A percentile compares a stretch with the other conserved stretches of the same genome.
These are phyloP conservation scores for Kwoniella sp. DNA, from an alignment of 768 basidiomycete species.

Conservation along the genomic window DNA sequence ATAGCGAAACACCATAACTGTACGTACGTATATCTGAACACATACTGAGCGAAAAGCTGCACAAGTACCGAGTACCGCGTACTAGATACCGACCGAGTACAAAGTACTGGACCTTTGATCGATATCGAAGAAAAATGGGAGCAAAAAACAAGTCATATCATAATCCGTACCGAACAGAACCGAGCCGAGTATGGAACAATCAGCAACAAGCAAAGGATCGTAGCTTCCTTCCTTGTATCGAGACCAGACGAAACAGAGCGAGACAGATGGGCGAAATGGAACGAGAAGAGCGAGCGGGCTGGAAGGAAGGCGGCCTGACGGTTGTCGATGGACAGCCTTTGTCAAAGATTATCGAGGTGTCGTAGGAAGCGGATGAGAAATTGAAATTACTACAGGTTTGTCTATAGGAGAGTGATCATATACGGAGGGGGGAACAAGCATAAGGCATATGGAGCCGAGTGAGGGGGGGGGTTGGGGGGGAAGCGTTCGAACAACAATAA, in stretches of 20 bases:
- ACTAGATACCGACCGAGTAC: too few species aligned
- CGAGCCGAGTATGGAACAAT: neutral
- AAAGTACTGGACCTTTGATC: too few species aligned
- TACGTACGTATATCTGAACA: too few species aligned
- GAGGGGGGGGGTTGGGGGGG: neutral
- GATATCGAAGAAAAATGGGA: neutral
- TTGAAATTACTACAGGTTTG: neutral
- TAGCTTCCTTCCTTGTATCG: too few species aligned
- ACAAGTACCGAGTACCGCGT: too few species aligned
- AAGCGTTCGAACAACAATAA: neutral
- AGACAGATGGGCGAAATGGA: too few species aligned
- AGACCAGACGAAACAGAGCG: too few species aligned
- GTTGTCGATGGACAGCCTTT: too few species aligned
- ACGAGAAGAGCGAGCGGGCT: too few species aligned
- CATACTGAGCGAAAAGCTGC: too few species aligned
- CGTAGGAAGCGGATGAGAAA: neutral
- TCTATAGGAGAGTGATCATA: neutral
- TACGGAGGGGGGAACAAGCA: neutral
- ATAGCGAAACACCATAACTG: too few species aligned
- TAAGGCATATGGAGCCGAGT: neutral
- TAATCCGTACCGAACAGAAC: neutral
- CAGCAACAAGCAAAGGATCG: neutral
- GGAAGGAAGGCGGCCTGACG: too few species aligned
- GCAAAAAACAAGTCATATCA: neutral
- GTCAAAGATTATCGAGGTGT: neutral